Evolutionary conservation across 192 early-diverging fungal species (phyloP).

Genomic region (Coemansia sp.): DNA sequence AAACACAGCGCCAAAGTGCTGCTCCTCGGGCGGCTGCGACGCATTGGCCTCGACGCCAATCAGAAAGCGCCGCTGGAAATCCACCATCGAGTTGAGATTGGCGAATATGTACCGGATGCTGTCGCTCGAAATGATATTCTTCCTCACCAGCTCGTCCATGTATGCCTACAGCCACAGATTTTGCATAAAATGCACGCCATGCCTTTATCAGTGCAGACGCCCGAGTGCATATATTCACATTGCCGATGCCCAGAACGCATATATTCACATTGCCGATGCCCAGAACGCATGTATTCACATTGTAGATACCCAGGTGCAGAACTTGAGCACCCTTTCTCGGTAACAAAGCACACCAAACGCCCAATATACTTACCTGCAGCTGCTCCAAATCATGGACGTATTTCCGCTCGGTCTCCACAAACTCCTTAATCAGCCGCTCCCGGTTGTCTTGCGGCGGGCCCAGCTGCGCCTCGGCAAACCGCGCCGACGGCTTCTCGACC

Average conservation of each 20-base stretch:
- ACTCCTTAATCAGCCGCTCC: slow-evolving; percentile 80
- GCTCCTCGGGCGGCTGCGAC: slow-evolving; percentile 69
- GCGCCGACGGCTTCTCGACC: slow-evolving; percentile 48
- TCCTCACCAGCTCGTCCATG: slow-evolving; percentile 66
- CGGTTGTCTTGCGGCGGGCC: slow-evolving; percentile 82
- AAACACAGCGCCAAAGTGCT: slow-evolving; percentile 87
- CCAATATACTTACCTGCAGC: slow-evolving; percentile 59
- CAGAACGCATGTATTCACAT: too few species aligned
- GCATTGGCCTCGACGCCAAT: slow-evolving; percentile 83
- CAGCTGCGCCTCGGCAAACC: slow-evolving; percentile 55
- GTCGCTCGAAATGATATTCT: slow-evolving; percentile 77
- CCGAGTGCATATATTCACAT: too few species aligned
- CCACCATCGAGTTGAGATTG: slow-evolving; percentile 90
- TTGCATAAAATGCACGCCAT: too few species aligned
- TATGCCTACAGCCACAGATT: slow-evolving; percentile 57
- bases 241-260: too few species aligned
- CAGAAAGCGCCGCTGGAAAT: slow-evolving; percentile 94
- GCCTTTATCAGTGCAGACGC: too few species aligned
- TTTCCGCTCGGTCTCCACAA: slow-evolving; percentile 90
- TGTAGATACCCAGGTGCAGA: too few species aligned
- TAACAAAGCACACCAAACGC: background rate
- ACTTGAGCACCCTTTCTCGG: too few species aligned
- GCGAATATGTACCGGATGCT: slow-evolving; percentile 83
- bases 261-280: too few species aligned
- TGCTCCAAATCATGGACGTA: slow-evolving; percentile 88